Percentiles rank a stretch among this genome's conserved stretches.
Conservation (phyloP, 345 rosid genomes). For the Pseudoturritis turrita region DNA sequence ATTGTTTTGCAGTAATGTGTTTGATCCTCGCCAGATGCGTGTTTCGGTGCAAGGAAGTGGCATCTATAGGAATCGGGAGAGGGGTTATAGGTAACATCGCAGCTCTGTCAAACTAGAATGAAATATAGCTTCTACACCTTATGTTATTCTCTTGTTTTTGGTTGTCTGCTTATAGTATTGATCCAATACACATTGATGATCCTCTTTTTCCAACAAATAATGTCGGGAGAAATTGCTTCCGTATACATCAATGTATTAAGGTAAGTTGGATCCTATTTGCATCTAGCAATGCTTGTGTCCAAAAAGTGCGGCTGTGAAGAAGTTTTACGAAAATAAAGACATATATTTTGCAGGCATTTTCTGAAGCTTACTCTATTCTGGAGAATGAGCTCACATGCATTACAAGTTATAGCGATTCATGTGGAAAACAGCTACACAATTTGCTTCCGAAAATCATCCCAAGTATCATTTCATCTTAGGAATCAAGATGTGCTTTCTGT, state of each 20-base stretch:
- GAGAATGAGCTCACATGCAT: slow-evolving; percentile 68
- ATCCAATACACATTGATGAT: slow-evolving; percentile 94
- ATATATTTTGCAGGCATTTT: slow-evolving; percentile 70
- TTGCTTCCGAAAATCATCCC: slow-evolving; percentile 81
- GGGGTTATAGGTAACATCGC: slow-evolving; percentile 73
- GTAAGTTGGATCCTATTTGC: slow-evolving; percentile 36
- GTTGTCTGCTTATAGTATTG: slow-evolving; percentile 52
- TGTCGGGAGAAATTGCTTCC: slow-evolving; percentile 96
- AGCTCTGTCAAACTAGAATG: slow-evolving; percentile 9
- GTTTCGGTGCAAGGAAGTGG: slow-evolving; percentile 95
- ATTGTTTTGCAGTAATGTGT: slow-evolving; percentile 65
- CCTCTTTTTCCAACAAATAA: slow-evolving; percentile 92
- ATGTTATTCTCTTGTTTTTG: slow-evolving; percentile 8
- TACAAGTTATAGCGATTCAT: slow-evolving; percentile 41
- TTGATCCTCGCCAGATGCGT: slow-evolving; percentile 98
- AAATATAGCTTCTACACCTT: slow-evolving; percentile 9
- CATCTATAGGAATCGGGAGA: slow-evolving; percentile 76
- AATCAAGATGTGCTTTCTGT: slow-evolving; percentile 6
- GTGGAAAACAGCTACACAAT: slow-evolving; percentile 35
- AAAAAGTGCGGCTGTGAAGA: neutral
- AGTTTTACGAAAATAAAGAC: neutral
- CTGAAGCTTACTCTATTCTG: slow-evolving; percentile 82
- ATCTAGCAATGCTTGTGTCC: neutral
- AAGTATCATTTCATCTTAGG: slow-evolving; percentile 41
- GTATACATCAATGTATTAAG: slow-evolving; percentile 98